Base-by-base conservation (phyloP, 2,329 filamentous ascomycete species). In the Aspergillus fumigatiaffinis region DNA sequence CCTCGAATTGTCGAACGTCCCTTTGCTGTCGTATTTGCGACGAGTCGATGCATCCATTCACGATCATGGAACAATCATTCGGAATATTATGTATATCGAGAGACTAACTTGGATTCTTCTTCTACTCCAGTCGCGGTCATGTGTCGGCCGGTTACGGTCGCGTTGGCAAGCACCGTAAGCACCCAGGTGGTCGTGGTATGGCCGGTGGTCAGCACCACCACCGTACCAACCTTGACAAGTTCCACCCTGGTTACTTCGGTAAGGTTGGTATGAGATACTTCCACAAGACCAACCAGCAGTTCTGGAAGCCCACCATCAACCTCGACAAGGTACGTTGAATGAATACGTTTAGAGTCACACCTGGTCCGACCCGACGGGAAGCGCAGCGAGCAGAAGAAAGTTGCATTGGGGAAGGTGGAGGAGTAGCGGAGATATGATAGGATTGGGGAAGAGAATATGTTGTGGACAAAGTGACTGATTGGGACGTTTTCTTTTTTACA, bases 181-280 rank as follows among this genome's bases (percentile, higher is more conserved):
- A 87, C 74, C 86, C 86, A 75, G 86, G 86, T 86, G 86, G 84
- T 84, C 85, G 86, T 77, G 86, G 86, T 87, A 90, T 90, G 82
- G 94, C 94, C 79, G 93, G 94, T 95, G 93, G 92, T 87, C 91
- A 97, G 84, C 94, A 99, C 85, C 94, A 99, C 84, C 91, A 95
- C 87, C 82, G 91, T 70, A 96, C 91, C 76, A 96, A 95, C 84
- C 83, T 92, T 74, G 88, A 91, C 80, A 92, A 93, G 82, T 92
- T 93, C 88, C 91, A 96, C 78, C 92, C 93, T 64, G 94, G 94
- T 91, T 97, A 97, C 90, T 97, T 97, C 82, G 91, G 91, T 82
- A 96, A 97, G 84, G 90, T 93, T 71, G 89, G 90, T 83, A 93
- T 93, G 90, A 85, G 90, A 76, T 88, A 93, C 84, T 97, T 96